Base-by-base conservation (phyloP, 352 stramenopile genomes). In the Globisporangium camurandrum region DNA sequence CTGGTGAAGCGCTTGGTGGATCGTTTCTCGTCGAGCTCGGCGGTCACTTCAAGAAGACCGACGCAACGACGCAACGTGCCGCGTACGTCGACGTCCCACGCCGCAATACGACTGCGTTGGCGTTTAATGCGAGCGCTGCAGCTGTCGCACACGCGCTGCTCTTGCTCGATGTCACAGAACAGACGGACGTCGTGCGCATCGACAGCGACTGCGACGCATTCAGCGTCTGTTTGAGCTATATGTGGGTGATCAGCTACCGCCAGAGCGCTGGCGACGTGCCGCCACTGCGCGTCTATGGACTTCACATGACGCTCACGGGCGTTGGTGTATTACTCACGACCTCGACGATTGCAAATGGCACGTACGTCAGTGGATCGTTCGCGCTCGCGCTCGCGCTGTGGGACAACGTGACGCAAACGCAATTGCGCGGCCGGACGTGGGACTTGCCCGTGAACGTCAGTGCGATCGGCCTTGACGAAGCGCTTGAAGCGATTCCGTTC, bases 391-490 rank as follows among this genome's bases (percentile, higher is more conserved):
- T 91, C 8, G 65, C 84, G 28, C 59, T 91, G 2, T 42, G 73
- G 0, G 76, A 86, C 23, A 44, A 53, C 2, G 65, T 64, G 4
- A 83, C 56, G 7, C 69, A 81, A 19, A 37, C 44, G 3, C 49
- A 63, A 20, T 69, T 68, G 2, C 40, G 61, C 4, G 79, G 63
- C 0, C 79, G 46, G 16, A 91, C 79, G n/a, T 91, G 79, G 76
- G 45, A 59, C 20, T 34, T 91, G 4, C 75, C 79, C 0, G 70
- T 91, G 17, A 88, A 88, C 33, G 79, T 91, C 16, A 88, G 69
- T 16, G 64, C 72, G 2, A 56, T 72, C 1, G 76, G 76, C 0
- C 80, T 91, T 68, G 79, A 91, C 30, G 66, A 91, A 64, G 79
- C 79, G 0, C 58, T 91, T 1, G 79, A 91, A 37, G 70, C 79